phyloP scores from a whole-genome alignment of 2,329 filamentous ascomycete genomes.

The Trichoderma aggressivum region DNA sequence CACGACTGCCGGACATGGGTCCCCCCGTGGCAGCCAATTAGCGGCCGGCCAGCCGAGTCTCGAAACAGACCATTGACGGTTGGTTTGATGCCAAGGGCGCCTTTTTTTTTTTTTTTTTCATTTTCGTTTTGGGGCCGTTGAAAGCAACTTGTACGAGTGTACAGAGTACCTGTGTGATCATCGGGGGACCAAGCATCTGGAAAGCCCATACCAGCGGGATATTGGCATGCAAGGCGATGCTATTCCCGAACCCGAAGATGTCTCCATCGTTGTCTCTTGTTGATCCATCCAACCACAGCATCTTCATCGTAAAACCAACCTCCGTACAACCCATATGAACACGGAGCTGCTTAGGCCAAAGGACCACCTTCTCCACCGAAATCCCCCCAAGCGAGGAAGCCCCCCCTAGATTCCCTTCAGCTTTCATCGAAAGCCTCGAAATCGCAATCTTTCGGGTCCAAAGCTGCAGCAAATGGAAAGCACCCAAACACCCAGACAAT shows the following conservation, averaged over 20 bases:
- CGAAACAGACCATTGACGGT: conserved; percentile 15
- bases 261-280: neutral
- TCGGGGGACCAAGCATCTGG: neutral
- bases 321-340: no score
- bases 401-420: neutral
- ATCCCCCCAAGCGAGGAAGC: neutral
- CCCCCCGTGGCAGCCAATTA: conserved; percentile 2
- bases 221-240: neutral
- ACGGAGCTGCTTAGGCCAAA: neutral
- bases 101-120: neutral
- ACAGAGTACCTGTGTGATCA: neutral
- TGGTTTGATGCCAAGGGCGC: conserved; percentile 11
- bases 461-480: neutral
- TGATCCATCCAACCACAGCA: neutral
- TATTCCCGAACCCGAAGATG: neutral
- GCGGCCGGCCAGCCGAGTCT: neutral
- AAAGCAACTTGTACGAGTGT: neutral
- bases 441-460: neutral
- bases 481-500: neutral
- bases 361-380: neutral
- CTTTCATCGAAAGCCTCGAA: neutral
- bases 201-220: neutral
- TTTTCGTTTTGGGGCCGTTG: neutral
- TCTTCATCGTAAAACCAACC: neutral
- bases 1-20: conserved; percentile 1